phyloP scores from a whole-genome alignment of 2,329 filamentous ascomycete genomes.

The Sclerotinia glacialis region DNA sequence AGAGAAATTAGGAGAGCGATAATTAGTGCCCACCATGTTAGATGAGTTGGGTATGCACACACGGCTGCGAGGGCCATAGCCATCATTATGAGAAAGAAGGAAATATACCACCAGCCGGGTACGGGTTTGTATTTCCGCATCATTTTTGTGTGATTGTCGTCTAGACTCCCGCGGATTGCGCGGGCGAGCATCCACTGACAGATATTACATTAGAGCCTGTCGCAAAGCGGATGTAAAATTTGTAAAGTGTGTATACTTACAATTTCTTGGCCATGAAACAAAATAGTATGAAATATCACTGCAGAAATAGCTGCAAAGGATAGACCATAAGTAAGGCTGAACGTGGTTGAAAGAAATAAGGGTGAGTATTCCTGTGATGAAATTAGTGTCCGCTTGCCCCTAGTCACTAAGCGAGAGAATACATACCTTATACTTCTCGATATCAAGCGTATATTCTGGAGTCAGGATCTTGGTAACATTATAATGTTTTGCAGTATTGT shows the following conservation, averaged over 20 bases:
- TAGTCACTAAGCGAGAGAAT: constrained; percentile 59
- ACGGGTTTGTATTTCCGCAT: constrained; percentile 57
- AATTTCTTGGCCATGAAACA: constrained; percentile 67
- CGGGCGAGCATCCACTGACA: constrained; percentile 55
- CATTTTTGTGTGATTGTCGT: constrained; percentile 46
- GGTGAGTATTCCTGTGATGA: constrained; percentile 70
- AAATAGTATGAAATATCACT: constrained; percentile 63
- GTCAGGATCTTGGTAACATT: constrained; percentile 62
- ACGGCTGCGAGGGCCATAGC: constrained; percentile 39
- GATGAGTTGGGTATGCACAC: constrained; percentile 24
- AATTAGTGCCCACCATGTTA: constrained; percentile 34
- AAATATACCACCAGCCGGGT: constrained; percentile 57
- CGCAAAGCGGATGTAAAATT: not conserved
- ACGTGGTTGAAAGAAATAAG: constrained; percentile 69
- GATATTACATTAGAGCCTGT: not conserved
- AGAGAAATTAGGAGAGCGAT: constrained; percentile 35
- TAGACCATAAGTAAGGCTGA: constrained; percentile 66
- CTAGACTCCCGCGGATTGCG: constrained; percentile 52
- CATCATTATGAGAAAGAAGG: constrained; percentile 48
- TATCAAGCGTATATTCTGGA: constrained; percentile 66
- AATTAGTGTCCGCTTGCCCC: not conserved
- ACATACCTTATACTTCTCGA: constrained; percentile 59
- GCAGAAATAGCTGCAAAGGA: constrained; percentile 70
- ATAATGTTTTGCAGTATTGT: constrained; percentile 61
- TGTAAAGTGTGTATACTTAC: constrained; percentile 33